phyloP scores from a whole-genome alignment of 805 yeast genomes.

The Zygotorulaspora chibaensis region DNA sequence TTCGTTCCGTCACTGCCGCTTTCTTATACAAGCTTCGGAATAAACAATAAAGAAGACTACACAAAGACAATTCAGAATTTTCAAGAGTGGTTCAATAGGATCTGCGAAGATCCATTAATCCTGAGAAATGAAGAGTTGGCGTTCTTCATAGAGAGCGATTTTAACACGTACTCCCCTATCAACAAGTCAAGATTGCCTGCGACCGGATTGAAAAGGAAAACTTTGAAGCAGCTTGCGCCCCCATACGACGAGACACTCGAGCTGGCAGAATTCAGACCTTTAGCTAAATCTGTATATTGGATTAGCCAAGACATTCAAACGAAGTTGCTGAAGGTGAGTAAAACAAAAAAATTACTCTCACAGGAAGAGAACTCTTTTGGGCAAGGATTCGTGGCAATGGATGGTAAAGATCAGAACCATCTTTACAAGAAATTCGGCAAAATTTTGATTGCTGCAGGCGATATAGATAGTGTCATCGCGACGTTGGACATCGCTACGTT shows the following conservation, averaged over 20 bases:
- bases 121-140: constrained; percentile 85
- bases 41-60: constrained; percentile 78
- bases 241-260: constrained; percentile 86
- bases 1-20: constrained; percentile 87
- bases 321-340: constrained; percentile 56
- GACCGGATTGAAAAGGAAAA: constrained; percentile 80
- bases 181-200: constrained; percentile 64
- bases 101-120: constrained; percentile 70
- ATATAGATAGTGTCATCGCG: constrained; percentile 66
- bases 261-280: constrained; percentile 80
- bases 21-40: constrained; percentile 70
- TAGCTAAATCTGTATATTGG: constrained; percentile 71
- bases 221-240: constrained; percentile 85
- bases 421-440: constrained; percentile 79
- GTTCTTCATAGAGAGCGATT: constrained; percentile 75
- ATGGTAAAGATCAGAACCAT: constrained; percentile 24
- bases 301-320: constrained; percentile 45
- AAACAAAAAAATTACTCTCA: constrained; percentile 45
- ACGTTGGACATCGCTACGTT: constrained; percentile 68
- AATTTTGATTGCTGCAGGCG: constrained; percentile 66
- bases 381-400: constrained; percentile 23
- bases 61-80: constrained; percentile 51
- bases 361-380: constrained; percentile 55
- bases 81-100: constrained; percentile 83
- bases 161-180: constrained; percentile 45